Percentiles rank a stretch among this genome's conserved stretches.
These are phyloP conservation scores for Penicillium cosmopolitanum DNA, from an alignment of 495 filamentous ascomycete species.

Conservation along the genomic window DNA sequence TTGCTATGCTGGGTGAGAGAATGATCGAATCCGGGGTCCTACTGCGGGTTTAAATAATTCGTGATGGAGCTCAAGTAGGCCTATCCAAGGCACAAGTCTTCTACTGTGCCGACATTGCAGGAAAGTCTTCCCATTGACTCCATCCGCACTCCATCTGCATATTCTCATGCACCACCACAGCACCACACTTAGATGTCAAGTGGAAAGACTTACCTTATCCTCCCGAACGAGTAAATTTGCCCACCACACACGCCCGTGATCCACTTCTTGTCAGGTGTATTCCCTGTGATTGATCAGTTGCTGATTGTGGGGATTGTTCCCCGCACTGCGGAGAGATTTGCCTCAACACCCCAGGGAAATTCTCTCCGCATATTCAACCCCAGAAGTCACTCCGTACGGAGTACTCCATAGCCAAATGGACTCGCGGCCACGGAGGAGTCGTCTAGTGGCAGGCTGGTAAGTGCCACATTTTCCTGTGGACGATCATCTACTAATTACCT, in stretches of 20 bases:
- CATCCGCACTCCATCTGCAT: neutral
- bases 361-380: constrained; percentile 12
- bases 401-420: neutral
- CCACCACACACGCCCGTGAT: neutral
- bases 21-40: constrained; percentile 1
- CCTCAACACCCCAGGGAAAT: constrained; percentile 13
- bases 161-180: neutral
- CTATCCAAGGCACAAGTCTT: neutral
- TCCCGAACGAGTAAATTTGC: constrained; percentile 14
- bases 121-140: constrained; percentile 11
- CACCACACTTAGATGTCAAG: neutral
- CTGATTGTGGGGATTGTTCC: constrained; percentile 13
- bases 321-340: constrained; percentile 18
- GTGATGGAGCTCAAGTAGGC: neutral
- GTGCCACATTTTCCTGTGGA: neutral
- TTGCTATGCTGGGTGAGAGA: neutral
- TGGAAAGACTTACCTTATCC: constrained; percentile 27
- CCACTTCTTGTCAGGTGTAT: neutral
- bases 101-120: neutral
- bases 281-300: neutral
- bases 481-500: constrained; percentile 11
- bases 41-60: constrained; percentile 17
- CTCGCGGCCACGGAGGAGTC: constrained; percentile 12
- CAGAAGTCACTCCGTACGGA: neutral
- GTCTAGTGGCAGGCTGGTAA: constrained; percentile 22